Conservation (phyloP, 163 green algal species). For the Prototheca cutis region DNA sequence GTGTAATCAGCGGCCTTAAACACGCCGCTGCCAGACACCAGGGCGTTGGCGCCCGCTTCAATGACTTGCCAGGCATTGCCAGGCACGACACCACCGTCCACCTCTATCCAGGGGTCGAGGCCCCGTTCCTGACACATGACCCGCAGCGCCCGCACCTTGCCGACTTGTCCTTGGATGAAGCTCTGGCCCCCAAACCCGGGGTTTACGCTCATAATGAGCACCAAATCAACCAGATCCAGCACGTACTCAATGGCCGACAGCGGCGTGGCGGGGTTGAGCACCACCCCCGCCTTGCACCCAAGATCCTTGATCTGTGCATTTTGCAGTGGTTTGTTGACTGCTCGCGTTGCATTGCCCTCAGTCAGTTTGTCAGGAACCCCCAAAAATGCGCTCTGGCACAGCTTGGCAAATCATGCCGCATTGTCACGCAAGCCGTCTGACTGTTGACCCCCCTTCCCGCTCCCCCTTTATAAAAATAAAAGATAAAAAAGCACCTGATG, state of each 20-base stretch:
- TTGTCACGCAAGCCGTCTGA: no score
- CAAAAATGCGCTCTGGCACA: constrained; percentile 9
- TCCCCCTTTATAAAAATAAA: no score
- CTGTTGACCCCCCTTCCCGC: no score
- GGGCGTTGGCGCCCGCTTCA: constrained; percentile 90
- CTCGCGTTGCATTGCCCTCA: constrained; percentile 44
- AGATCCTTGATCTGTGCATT: constrained; percentile 89
- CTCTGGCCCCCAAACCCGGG: constrained; percentile 96
- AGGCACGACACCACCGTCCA: constrained; percentile 90
- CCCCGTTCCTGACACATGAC: constrained; percentile 82
- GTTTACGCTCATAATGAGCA: constrained; percentile 97
- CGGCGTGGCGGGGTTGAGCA: constrained; percentile 92
- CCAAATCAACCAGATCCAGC: constrained; percentile 75
- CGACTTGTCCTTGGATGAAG: constrained; percentile 77
- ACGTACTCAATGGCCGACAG: constrained; percentile 82
- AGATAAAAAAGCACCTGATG: constrained; percentile 54
- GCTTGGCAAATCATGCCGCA: no score
- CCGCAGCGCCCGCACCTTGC: constrained; percentile 84
- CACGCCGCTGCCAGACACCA: constrained; percentile 92
- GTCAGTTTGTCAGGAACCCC: neutral
- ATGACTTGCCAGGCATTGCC: constrained; percentile 94
- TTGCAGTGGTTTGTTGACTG: neutral
- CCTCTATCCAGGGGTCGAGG: constrained; percentile 96
- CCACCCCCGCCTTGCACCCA: constrained; percentile 86
- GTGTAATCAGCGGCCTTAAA: constrained; percentile 63